These are phyloP conservation scores for Nissolia schottii DNA, from an alignment of 306 rosid genomes.

Conservation along the genomic window DNA sequence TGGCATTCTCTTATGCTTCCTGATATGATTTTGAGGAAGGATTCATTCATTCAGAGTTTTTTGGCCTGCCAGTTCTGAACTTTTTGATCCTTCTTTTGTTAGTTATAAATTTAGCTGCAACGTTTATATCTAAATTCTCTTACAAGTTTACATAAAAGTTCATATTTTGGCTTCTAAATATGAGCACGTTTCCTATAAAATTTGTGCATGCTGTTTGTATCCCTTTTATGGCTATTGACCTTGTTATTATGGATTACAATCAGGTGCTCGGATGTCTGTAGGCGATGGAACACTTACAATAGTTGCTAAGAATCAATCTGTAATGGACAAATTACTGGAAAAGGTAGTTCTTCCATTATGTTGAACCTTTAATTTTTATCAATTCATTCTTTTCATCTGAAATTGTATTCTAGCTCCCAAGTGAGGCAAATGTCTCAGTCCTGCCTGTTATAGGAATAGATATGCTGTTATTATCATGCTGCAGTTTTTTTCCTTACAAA, in stretches of 20 bases:
- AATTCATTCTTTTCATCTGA: background rate
- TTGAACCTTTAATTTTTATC: background rate
- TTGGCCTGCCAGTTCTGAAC: background rate
- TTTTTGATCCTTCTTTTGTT: conserved; percentile 16
- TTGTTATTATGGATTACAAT: conserved; percentile 12
- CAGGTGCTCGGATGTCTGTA: conserved; percentile 88
- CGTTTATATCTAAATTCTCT: background rate
- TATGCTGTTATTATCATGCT: background rate
- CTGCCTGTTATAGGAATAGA: conserved; percentile 16
- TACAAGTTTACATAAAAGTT: conserved; percentile 2
- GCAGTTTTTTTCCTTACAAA: background rate
- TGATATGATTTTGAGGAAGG: background rate
- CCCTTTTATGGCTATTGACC: conserved; percentile 9
- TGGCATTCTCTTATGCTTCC: background rate
- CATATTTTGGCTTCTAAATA: conserved; percentile 3
- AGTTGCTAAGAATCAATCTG: conserved; percentile 71
- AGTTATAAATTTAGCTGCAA: background rate
- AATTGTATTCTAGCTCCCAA: background rate
- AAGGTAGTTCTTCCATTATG: conserved; percentile 50
- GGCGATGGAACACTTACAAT: conserved; percentile 88
- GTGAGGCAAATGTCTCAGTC: conserved; percentile 1
- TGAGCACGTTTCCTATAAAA: background rate
- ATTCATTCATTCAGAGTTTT: background rate
- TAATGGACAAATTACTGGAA: conserved; percentile 75
- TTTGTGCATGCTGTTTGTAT: conserved; percentile 2